Evolutionary conservation across 2,329 filamentous ascomycete genomes (phyloP).

Genomic region (Penicillium rolfsii): DNA sequence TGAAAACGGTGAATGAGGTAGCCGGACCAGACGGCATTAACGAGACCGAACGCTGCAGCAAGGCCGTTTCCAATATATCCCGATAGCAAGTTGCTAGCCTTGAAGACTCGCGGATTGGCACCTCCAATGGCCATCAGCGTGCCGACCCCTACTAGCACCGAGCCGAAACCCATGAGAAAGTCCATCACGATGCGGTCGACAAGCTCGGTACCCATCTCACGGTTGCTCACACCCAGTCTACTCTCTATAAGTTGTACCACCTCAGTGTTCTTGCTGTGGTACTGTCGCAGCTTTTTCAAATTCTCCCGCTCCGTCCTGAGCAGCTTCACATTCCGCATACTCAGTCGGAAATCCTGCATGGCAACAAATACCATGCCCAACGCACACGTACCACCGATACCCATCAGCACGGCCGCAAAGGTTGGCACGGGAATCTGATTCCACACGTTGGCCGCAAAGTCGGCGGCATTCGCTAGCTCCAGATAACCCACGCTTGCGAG

Average conservation of each 20-base stretch:
- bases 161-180: conserved; percentile 53
- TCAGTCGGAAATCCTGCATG: conserved; percentile 48
- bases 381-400: conserved; percentile 54
- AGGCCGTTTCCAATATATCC: conserved; percentile 60
- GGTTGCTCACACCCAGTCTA: conserved; percentile 50
- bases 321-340: conserved; percentile 52
- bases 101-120: conserved; percentile 47
- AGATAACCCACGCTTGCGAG: conserved; percentile 54
- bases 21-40: conserved; percentile 55
- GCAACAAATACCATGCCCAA: conserved; percentile 53
- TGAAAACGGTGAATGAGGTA: conserved; percentile 50
- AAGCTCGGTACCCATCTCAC: conserved; percentile 56
- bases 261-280: conserved; percentile 26
- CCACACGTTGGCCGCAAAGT: conserved; percentile 63
- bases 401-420: conserved; percentile 57
- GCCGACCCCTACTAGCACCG: conserved; percentile 55
- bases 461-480: conserved; percentile 59
- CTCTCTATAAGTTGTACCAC: conserved; percentile 36
- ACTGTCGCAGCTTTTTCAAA: conserved; percentile 30
- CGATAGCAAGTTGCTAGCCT: conserved; percentile 57
- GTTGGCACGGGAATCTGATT: conserved; percentile 56
- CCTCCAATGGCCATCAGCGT: conserved; percentile 60
- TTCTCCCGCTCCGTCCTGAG: conserved; percentile 48
- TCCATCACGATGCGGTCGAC: conserved; percentile 59
- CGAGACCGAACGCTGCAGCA: conserved; percentile 54